Evolutionary conservation across 345 rosid species (phyloP).

Genomic region (Mangifera indica): DNA sequence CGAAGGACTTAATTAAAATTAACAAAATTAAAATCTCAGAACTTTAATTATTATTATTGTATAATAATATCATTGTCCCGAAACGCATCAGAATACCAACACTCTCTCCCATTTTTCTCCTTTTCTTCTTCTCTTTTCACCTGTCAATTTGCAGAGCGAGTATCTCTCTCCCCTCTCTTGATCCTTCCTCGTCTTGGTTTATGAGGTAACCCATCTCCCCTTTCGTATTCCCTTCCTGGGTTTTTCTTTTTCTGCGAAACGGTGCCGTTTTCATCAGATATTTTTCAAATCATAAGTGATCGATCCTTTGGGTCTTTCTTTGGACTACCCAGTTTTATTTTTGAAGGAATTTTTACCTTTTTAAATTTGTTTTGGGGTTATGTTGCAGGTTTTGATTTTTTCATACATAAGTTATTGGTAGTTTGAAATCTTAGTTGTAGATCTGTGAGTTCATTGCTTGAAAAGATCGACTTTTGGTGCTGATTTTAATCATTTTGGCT

Average conservation of each 20-base stretch:
- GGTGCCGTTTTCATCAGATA: no score
- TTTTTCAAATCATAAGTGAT: no score
- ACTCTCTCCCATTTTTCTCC: neutral
- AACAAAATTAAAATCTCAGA: no score
- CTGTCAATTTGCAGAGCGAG: constrained; percentile 15
- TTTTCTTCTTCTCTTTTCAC: neutral
- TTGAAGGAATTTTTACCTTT: no score
- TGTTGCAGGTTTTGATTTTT: neutral
- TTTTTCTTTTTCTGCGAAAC: no score
- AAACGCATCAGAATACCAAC: neutral
- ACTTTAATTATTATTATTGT: neutral
- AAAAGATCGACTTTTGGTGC: neutral
- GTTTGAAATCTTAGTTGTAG: neutral
- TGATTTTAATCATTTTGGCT: neutral
- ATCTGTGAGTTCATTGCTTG: neutral
- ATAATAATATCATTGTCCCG: neutral
- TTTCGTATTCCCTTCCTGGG: neutral
- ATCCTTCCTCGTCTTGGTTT: constrained; percentile 37
- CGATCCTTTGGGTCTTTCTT: no score
- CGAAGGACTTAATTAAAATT: no score
- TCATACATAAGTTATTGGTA: no score
- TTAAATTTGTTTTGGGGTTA: neutral
- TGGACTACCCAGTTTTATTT: neutral
- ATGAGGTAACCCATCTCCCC: constrained; percentile 35
- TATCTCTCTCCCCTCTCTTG: constrained; percentile 29